phyloP scores from a whole-genome alignment of 495 filamentous ascomycete genomes.

The Penicillium arizonense region DNA sequence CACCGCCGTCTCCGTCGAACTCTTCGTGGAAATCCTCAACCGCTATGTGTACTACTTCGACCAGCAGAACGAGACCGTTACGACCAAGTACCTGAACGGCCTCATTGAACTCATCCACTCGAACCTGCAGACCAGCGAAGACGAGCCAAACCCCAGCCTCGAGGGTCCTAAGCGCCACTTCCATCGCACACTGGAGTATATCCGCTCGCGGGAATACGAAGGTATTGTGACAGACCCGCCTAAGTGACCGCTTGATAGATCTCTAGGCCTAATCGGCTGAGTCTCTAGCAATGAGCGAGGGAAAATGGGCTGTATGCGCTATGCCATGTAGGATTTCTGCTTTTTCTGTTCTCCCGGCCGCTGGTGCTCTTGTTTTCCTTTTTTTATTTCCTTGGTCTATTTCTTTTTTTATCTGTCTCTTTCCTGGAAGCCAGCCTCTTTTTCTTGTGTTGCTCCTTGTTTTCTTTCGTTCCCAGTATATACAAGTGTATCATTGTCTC shows the following conservation, averaged over 20 bases:
- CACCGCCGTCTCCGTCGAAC: slow-evolving; percentile 93
- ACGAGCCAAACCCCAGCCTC: slow-evolving; percentile 64
- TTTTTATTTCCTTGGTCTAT: slow-evolving; percentile 6
- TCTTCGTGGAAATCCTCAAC: slow-evolving; percentile 97
- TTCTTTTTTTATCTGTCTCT: slow-evolving; percentile 8
- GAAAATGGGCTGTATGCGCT: slow-evolving; percentile 2
- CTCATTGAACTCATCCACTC: slow-evolving; percentile 98
- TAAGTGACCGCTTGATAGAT: slow-evolving; percentile 22
- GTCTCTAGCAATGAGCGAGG: background rate
- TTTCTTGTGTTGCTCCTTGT: background rate
- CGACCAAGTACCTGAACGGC: slow-evolving; percentile 96
- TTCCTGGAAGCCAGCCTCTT: slow-evolving; percentile 21
- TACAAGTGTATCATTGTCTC: slow-evolving; percentile 35
- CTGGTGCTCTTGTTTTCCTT: slow-evolving; percentile 7
- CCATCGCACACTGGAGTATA: slow-evolving; percentile 89
- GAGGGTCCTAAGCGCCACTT: slow-evolving; percentile 91
- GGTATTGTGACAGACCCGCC: slow-evolving; percentile 76
- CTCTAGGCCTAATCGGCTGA: background rate
- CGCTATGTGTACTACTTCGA: slow-evolving; percentile 99
- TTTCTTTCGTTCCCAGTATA: slow-evolving; percentile 26
- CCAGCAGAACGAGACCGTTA: slow-evolving; percentile 97
- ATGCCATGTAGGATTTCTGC: slow-evolving; percentile 6
- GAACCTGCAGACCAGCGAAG: slow-evolving; percentile 81
- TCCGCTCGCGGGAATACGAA: slow-evolving; percentile 86
- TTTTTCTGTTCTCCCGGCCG: slow-evolving; percentile 4